Evolutionary conservation across 345 rosid genomes (phyloP).

Genomic region (Draba incana): DNA sequence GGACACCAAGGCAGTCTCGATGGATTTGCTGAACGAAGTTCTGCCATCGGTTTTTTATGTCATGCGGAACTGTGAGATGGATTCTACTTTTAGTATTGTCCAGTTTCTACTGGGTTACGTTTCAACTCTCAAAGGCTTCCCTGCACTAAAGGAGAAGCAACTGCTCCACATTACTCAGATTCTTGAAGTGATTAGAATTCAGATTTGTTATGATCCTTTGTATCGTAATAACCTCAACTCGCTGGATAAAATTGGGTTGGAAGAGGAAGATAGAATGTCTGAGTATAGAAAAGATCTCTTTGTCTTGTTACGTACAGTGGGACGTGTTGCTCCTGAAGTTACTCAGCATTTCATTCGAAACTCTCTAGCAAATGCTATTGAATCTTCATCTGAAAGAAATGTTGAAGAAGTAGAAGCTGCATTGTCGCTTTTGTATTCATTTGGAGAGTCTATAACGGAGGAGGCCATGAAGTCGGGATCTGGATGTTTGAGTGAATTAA

Average conservation of each 20-base stretch:
- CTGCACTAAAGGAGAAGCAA: conserved; percentile 75
- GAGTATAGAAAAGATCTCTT: conserved; percentile 87
- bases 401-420: conserved; percentile 98
- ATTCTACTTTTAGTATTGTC: conserved; percentile 60
- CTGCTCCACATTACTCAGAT: conserved; percentile 67
- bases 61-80: conserved; percentile 76
- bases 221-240: conserved; percentile 71
- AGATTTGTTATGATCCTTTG: conserved; percentile 73
- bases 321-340: conserved; percentile 85
- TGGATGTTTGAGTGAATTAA: conserved; percentile 70
- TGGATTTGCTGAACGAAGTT: conserved; percentile 81
- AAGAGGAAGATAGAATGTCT: conserved; percentile 87
- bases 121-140: conserved; percentile 73
- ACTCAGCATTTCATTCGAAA: conserved; percentile 75
- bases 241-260: conserved; percentile 82
- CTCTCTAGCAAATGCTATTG: conserved; percentile 65
- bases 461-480: conserved; percentile 70
- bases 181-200: conserved; percentile 76
- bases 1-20: conserved; percentile 57
- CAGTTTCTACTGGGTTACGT: conserved; percentile 86
- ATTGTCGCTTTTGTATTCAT: conserved; percentile 84
- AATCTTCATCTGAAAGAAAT: conserved; percentile 63
- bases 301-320: conserved; percentile 75
- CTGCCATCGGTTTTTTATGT: conserved; percentile 77
- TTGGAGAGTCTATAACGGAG: conserved; percentile 86